Evolutionary conservation across 257 asterid species (phyloP).

Genomic region (Nicotiana attenuata): DNA sequence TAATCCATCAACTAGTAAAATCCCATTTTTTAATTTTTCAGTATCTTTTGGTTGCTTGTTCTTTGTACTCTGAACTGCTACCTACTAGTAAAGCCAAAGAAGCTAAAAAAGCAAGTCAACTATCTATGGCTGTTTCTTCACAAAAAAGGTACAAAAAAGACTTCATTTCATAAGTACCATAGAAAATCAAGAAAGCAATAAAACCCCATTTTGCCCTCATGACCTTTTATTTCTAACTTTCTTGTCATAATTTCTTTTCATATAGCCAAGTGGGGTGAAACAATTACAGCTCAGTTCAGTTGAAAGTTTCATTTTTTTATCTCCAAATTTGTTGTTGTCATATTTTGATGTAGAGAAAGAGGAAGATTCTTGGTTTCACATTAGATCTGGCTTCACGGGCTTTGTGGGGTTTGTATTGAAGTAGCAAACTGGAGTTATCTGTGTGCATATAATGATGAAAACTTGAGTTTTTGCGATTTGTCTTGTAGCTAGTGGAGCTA

Average conservation of each 20-base stretch:
- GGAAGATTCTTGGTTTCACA: slow-evolving; percentile 33
- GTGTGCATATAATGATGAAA: slow-evolving; percentile 18
- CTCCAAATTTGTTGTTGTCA: neutral
- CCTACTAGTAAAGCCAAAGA: neutral
- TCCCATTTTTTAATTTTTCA: neutral
- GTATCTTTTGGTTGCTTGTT: neutral
- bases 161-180: slow-evolving; percentile 7
- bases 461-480: slow-evolving; percentile 25
- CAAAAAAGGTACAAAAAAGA: slow-evolving; percentile 21
- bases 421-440: neutral
- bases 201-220: neutral
- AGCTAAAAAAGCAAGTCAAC: slow-evolving; percentile 38
- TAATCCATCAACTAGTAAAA: neutral
- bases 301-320: neutral
- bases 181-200: slow-evolving; percentile 10
- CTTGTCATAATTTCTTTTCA: neutral
- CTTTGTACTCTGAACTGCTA: neutral
- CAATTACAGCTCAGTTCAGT: neutral
- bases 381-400: slow-evolving; percentile 40
- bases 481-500: slow-evolving; percentile 14
- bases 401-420: slow-evolving; percentile 6
- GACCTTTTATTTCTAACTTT: neutral
- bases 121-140: slow-evolving; percentile 4
- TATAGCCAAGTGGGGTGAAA: neutral
- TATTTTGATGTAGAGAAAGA: neutral